phyloP scores from a whole-genome alignment of 2,329 filamentous ascomycete species.

The Sporothrix globosa region DNA sequence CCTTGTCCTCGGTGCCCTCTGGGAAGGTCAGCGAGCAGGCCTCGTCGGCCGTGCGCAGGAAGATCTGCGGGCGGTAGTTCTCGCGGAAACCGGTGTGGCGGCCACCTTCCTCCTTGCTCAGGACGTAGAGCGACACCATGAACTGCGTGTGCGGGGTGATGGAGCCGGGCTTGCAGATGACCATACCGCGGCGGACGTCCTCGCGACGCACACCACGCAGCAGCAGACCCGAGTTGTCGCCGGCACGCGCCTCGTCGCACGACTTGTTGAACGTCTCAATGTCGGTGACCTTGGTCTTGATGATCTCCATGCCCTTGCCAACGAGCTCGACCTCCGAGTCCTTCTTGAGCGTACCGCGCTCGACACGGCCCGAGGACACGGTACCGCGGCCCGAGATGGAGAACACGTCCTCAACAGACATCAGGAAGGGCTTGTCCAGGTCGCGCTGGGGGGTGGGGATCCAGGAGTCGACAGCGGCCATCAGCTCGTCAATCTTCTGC shows the following conservation, averaged over 20 bases:
- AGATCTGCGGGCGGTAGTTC: conserved; percentile 98
- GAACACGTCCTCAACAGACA: conserved; percentile 95
- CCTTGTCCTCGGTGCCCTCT: conserved; percentile 73
- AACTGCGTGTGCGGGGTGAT: conserved; percentile 90
- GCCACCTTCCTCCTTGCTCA: conserved; percentile 97
- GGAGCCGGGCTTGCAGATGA: conserved; percentile 79
- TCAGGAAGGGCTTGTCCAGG: conserved; percentile 97
- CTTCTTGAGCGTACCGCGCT: conserved; percentile 91
- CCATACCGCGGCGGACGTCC: conserved; percentile 93
- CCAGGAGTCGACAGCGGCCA: conserved; percentile 89
- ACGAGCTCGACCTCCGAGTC: conserved; percentile 94
- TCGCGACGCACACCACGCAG: conserved; percentile 96
- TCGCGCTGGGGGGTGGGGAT: conserved; percentile 95
- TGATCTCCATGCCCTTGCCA: conserved; percentile 76
- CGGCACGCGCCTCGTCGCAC: conserved; percentile 92
- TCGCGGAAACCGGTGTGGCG: conserved; percentile 92
- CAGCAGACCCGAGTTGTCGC: conserved; percentile 97
- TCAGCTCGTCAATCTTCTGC: conserved; percentile 86
- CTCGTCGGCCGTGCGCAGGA: conserved; percentile 88
- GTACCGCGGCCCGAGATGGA: conserved; percentile 93
- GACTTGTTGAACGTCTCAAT: conserved; percentile 99
- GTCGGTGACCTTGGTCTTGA: conserved; percentile 99
- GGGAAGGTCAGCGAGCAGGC: conserved; percentile 81
- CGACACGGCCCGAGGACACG: conserved; percentile 93
- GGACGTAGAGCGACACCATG: conserved; percentile 92